phyloP scores from a whole-genome alignment of 441 rosid species.

The Viola pubescens region DNA sequence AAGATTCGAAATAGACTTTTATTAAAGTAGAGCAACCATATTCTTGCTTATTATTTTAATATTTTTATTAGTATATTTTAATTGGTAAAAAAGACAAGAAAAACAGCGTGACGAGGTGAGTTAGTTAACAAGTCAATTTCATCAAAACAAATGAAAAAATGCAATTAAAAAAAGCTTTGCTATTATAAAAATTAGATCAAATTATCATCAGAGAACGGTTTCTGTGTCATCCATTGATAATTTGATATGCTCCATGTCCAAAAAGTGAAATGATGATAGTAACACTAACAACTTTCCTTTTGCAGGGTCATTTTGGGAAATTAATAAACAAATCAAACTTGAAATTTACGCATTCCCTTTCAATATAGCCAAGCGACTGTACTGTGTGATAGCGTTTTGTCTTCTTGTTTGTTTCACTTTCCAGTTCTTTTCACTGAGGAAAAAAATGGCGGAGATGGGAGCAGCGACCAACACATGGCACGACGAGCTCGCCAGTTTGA shows the following conservation, averaged over 20 bases:
- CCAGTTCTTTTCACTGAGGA: conserved; percentile 1
- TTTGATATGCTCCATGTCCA: conserved; percentile 7
- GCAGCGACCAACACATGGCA: conserved; percentile 56
- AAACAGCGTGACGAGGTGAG: not conserved
- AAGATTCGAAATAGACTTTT: too few relatives aligned
- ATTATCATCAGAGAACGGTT: conserved; percentile 23
- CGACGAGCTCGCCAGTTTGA: conserved; percentile 60
- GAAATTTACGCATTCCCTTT: conserved; percentile 43
- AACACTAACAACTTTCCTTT: not conserved
- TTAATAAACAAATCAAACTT: conserved; percentile 21
- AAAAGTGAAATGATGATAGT: conserved; percentile 23
- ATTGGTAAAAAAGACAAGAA: not conserved
- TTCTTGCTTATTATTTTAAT: too few relatives aligned
- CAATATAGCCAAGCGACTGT: conserved; percentile 14
- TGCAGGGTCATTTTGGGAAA: too few relatives aligned
- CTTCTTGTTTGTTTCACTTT: not conserved
- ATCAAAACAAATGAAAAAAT: conserved; percentile 1
- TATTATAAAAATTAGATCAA: conserved; percentile 4
- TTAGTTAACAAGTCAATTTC: conserved; percentile 19
- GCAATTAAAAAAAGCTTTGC: not conserved
- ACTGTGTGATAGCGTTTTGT: not conserved
- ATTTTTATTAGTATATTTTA: too few relatives aligned
- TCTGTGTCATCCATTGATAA: conserved; percentile 9
- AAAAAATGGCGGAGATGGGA: conserved; percentile 44
- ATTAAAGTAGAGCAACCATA: too few relatives aligned